A percentile compares a stretch with the other conserved stretches of the same genome.
phyloP scores from a whole-genome alignment of 148 eudicot species.

The Simmondsia chinensis region DNA sequence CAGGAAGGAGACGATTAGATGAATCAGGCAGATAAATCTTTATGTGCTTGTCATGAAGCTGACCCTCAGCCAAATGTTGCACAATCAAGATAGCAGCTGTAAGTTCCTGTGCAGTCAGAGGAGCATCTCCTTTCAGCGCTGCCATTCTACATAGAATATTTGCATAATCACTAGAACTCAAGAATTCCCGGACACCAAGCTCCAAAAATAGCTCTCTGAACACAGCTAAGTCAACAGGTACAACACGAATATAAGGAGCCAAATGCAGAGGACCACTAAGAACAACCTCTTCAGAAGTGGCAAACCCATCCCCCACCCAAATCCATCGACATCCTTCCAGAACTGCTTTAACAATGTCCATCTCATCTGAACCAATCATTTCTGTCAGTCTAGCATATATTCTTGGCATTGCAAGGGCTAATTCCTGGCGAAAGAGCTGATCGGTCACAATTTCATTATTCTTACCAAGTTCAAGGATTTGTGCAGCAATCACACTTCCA shows the following conservation, averaged over 20 bases:
- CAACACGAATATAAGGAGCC: slow-evolving; percentile 95
- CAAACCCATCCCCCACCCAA: slow-evolving; percentile 99
- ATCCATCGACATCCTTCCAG: slow-evolving; percentile 96
- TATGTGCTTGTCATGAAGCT: slow-evolving; percentile 44
- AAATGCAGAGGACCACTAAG: slow-evolving; percentile 92
- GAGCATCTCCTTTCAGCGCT: slow-evolving; percentile 42
- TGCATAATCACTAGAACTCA: slow-evolving; percentile 71
- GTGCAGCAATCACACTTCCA: slow-evolving; percentile 98
- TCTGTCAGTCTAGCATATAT: slow-evolving; percentile 68
- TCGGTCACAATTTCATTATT: slow-evolving; percentile 80
- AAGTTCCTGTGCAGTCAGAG: slow-evolving; percentile 71
- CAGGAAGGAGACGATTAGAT: slow-evolving; percentile 55
- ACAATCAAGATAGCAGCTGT: slow-evolving; percentile 79
- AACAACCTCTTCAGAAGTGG: slow-evolving; percentile 87
- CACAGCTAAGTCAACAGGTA: slow-evolving; percentile 92
- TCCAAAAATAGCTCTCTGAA: slow-evolving; percentile 85
- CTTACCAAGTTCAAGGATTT: slow-evolving; percentile 98
- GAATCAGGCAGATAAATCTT: slow-evolving; percentile 76
- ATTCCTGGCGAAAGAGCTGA: slow-evolving; percentile 70
- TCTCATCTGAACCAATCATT: slow-evolving; percentile 76
- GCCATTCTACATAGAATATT: slow-evolving; percentile 75
- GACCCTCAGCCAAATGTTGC: slow-evolving; percentile 84
- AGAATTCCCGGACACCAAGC: slow-evolving; percentile 74
- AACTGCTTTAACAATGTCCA: slow-evolving; percentile 90
- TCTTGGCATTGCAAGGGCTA: slow-evolving; percentile 93